Base-by-base conservation (phyloP, 148 eudicot species). In the Agrostemma githago region DNA sequence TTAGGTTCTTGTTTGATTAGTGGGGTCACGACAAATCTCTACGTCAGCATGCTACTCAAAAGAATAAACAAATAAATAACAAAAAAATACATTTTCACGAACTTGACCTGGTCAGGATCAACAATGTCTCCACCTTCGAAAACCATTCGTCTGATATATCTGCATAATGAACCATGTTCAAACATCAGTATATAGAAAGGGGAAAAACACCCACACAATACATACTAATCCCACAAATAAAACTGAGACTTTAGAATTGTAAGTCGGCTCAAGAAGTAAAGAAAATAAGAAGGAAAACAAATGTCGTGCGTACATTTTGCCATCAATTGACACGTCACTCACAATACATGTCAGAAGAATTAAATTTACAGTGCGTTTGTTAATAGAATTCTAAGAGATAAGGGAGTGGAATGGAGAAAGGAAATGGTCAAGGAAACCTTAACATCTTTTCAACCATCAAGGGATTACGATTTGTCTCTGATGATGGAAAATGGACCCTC, bases 81-180 rank as follows among this genome's bases (percentile, higher is more conserved):
- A 63, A 68, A 62, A 70, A 74, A 66, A 60, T 2, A 58, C 26
- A 73, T 40, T 16, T 19, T 46, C 34, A 53, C 69, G 63, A 81
- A 17, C 69, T 42, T 8, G 72, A 95, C 98, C 96, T 95, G 96
- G 74, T 90, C 94, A 72, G 97, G 97, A 83, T 90, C 92, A 67
- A 85, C 97, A 68, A 92, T 88, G 74, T 89, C 92, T 15, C 92
- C 91, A 59, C 97, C 99, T 86, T 95, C 99, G 79, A 85, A 92
- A 46, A 79, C 83, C 83, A 85, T 80, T 86, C 98, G 87, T 85
- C 96, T 84, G 42, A 62, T 79, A 76, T 80, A 78, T 82, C 99
- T 92, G 87, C 59, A 79, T 26, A 75, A 64, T 3, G 59, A 66
- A 21, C 9, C 51, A 66, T 58, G 67, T 60, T 72, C 41, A 65